Evolutionary conservation across 805 yeast species (phyloP), one percentile per base, ranked within the genome.

Genomic region (Nakazawaea sp.): DNA sequence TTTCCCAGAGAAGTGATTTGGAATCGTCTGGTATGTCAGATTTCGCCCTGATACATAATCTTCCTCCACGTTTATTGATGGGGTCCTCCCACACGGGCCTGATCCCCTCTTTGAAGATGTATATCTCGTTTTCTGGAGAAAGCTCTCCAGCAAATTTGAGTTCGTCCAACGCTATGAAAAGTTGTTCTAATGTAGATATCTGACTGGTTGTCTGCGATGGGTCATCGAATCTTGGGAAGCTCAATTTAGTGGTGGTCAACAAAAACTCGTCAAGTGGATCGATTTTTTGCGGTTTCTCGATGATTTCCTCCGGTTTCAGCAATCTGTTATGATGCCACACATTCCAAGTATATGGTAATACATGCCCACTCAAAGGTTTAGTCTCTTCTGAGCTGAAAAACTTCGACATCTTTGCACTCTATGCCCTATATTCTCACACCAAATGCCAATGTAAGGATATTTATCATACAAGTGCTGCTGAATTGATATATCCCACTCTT

Each of bases 31-130:
- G 24, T 8, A 10, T 8, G 7, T 7, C 10, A 7, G 24, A 21
- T 21, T 10, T 21, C 24, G 10, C 10, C 24, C 10, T 61, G 45
- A 75, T 69, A 15, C 72, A 66, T 81, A 81, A 77, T 46, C 81
- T 59, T 2, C 85, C 84, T 26, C 84, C 84, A 35, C 63, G 59
- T 42, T 68, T 56, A 50, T 78, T 78, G 34, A 66, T 59, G 7
- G 79, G 78, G 49, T 78, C 83, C 50, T 78, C 83, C 83, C 85
- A 78, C 33, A 75, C 70, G 9, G 85, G 85, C 45, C 71, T 70
- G 26, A 76, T 65, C 2, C 80, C 81, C 23, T 67, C 58, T 45
- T 75, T 75, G 58, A 78, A 78, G 8, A 78, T 53, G 42, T 75
- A 70, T 38, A 70, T 61, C 50, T 77, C 81, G 18, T 75, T 62